Conservation (phyloP, 2,329 filamentous ascomycete species). For the Dothistroma septosporum region DNA sequence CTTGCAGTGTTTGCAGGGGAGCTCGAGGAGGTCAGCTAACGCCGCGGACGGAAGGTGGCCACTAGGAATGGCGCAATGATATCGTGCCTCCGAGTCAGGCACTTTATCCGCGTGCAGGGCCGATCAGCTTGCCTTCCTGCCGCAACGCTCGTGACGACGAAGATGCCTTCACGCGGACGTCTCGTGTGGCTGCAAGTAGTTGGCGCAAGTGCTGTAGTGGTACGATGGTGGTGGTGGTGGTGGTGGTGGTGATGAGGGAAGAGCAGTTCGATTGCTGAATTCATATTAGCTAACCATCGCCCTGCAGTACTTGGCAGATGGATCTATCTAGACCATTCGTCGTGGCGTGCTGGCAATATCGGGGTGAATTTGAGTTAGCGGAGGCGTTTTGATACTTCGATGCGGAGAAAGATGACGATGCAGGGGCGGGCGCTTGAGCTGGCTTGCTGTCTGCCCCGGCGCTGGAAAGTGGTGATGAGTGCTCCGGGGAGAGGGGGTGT, state of each 20-base stretch:
- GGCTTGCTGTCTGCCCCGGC: background rate
- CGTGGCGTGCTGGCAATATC: slow-evolving; percentile 2
- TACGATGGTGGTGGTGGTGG: background rate
- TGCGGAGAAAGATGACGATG: background rate
- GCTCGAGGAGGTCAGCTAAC: slow-evolving; percentile 2
- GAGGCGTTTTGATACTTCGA: slow-evolving; percentile 6
- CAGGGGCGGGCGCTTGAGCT: background rate
- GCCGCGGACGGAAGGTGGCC: background rate
- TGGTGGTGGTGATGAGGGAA: background rate
- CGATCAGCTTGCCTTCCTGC: background rate
- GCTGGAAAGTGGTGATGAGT: background rate
- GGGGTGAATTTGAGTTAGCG: slow-evolving; percentile 4
- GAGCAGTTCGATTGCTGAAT: background rate
- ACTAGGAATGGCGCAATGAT: slow-evolving; percentile 9
- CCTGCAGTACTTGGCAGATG: slow-evolving; percentile 5
- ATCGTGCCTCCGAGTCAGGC: slow-evolving; percentile 1
- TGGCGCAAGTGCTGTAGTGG: background rate
- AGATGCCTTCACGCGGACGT: background rate
- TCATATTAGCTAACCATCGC: background rate
- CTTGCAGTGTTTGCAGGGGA: background rate
- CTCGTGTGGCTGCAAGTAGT: background rate
- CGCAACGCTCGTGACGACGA: background rate
- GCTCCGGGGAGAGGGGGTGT: too few relatives aligned
- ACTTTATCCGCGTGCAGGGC: slow-evolving; percentile 1
- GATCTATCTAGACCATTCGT: background rate